These are phyloP conservation scores for Ogataea degrootiae DNA, from an alignment of 805 yeast species.

Conservation along the genomic window DNA sequence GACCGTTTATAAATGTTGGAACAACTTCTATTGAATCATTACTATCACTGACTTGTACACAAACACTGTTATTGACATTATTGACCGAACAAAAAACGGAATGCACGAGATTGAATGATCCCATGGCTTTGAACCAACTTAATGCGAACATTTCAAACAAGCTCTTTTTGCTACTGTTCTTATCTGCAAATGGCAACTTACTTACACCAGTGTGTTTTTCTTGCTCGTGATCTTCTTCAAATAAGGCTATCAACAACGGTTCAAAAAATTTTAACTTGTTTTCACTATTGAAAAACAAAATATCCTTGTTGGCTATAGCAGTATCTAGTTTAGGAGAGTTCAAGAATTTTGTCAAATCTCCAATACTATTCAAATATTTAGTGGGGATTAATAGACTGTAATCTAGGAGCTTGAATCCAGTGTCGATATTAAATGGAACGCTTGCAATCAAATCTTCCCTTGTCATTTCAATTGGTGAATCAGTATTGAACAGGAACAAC, in stretches of 20 bases:
- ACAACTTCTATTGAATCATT: slow-evolving; percentile 25
- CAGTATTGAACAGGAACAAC: slow-evolving; percentile 36
- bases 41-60: slow-evolving; percentile 34
- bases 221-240: slow-evolving; percentile 23
- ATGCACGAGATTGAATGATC: slow-evolving; percentile 32
- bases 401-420: slow-evolving; percentile 32
- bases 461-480: slow-evolving; percentile 15
- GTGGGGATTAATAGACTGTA: slow-evolving; percentile 37
- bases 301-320: slow-evolving; percentile 16
- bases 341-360: slow-evolving; percentile 5
- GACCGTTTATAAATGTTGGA: slow-evolving; percentile 21
- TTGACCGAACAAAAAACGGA: slow-evolving; percentile 41
- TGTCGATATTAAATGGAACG: slow-evolving; percentile 38
- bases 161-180: slow-evolving; percentile 10
- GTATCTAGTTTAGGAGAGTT: slow-evolving; percentile 1
- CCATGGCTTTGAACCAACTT: slow-evolving; percentile 34
- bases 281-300: slow-evolving; percentile 24
- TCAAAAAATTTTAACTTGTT: slow-evolving; percentile 16
- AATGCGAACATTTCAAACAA: slow-evolving; percentile 40
- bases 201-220: slow-evolving; percentile 12
- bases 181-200: not conserved
- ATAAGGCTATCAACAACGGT: slow-evolving; percentile 37
- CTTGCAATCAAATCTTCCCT: slow-evolving; percentile 21
- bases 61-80: slow-evolving; percentile 28
- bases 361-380: slow-evolving; percentile 14